Percentiles rank a stretch among this genome's conserved stretches.
Evolutionary conservation across 805 yeast species (phyloP).

Genomic region (Grigorovia yakushimaensis): DNA sequence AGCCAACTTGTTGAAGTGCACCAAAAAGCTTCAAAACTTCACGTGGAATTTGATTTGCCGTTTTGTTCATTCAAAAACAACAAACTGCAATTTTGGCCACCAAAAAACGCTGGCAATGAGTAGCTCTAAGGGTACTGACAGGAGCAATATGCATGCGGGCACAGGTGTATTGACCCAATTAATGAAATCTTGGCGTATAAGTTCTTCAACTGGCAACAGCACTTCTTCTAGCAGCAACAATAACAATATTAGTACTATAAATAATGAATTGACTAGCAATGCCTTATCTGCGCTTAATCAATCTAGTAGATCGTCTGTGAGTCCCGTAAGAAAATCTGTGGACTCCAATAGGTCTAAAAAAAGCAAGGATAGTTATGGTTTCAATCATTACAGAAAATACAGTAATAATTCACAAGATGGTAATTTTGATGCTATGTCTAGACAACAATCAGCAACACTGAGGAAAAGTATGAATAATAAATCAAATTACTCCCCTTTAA

Average conservation of each 20-base stretch:
- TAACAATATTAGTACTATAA: background rate
- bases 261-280: background rate
- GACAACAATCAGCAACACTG: constrained; percentile 16
- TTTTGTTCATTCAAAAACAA: background rate
- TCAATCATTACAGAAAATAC: background rate
- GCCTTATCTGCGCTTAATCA: background rate
- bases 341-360: background rate
- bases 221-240: background rate
- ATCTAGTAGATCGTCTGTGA: background rate
- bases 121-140: background rate
- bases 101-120: background rate
- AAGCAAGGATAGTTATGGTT: background rate
- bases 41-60: background rate
- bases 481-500: constrained; percentile 18
- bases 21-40: too few relatives aligned
- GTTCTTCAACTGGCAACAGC: constrained; percentile 3
- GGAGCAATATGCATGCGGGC: background rate
- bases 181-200: constrained; percentile 26
- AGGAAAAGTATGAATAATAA: constrained; percentile 9
- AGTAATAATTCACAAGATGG: constrained; percentile 9
- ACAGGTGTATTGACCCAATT: constrained; percentile 17
- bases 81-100: background rate
- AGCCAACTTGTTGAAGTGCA: too few relatives aligned
- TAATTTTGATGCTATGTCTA: constrained; percentile 24
- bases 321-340: background rate